These are phyloP conservation scores for Lichina pygmaea DNA, from an alignment of 495 filamentous ascomycete genomes.

Conservation along the genomic window DNA sequence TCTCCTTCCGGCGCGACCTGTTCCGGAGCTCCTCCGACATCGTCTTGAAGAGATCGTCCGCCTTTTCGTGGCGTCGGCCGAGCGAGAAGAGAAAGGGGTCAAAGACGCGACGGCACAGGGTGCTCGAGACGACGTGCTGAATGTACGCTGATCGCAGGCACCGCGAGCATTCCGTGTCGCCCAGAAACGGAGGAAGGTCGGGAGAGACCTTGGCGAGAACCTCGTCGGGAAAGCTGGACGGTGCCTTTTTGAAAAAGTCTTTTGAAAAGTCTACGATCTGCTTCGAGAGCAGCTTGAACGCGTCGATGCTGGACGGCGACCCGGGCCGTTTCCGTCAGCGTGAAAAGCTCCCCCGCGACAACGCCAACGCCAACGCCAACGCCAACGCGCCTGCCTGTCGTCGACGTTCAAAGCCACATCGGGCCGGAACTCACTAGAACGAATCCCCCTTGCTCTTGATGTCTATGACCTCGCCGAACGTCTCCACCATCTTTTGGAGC, in stretches of 20 bases:
- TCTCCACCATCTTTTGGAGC: slow-evolving; percentile 27
- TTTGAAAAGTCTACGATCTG: slow-evolving; percentile 30
- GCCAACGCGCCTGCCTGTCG: background rate
- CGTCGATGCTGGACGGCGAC: slow-evolving; percentile 19
- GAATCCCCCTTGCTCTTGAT: slow-evolving; percentile 30
- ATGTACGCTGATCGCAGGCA: slow-evolving; percentile 32
- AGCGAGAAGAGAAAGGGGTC: slow-evolving; percentile 36
- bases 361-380: background rate
- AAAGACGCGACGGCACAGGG: slow-evolving; percentile 33
- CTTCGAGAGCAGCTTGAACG: slow-evolving; percentile 27
- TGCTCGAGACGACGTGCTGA: slow-evolving; percentile 29
- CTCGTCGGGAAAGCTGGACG: slow-evolving; percentile 22
- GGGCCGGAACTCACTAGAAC: slow-evolving; percentile 28
- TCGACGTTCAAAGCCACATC: slow-evolving; percentile 4
- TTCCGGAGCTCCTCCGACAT: slow-evolving; percentile 33
- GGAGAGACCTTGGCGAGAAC: slow-evolving; percentile 24
- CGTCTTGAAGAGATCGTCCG: slow-evolving; percentile 32
- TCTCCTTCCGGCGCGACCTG: slow-evolving; percentile 32
- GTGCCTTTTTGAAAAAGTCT: slow-evolving; percentile 28
- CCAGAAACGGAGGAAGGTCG: slow-evolving; percentile 26
- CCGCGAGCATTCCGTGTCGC: slow-evolving; percentile 18
- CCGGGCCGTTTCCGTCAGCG: too few species aligned
- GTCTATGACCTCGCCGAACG: slow-evolving; percentile 30
- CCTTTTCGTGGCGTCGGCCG: slow-evolving; percentile 31
- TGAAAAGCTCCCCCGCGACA: too few species aligned